These are phyloP conservation scores for Globisporangium splendens DNA, from an alignment of 352 stramenopile species.

Conservation along the genomic window DNA sequence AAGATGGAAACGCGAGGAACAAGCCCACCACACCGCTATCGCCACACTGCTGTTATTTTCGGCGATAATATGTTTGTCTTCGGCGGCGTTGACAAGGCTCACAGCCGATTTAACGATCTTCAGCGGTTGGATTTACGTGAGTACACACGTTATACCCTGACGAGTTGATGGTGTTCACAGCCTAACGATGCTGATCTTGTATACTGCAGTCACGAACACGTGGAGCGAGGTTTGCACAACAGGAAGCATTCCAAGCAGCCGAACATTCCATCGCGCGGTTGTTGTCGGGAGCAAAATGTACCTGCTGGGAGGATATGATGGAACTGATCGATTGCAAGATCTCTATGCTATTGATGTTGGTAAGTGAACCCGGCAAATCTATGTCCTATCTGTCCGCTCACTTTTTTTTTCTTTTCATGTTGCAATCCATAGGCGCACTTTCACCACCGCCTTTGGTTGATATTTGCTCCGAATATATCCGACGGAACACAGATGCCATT, in stretches of 20 bases:
- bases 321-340: slow-evolving; percentile 79
- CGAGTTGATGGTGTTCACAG: neutral
- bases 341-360: slow-evolving; percentile 84
- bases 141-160: neutral
- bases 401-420: too few relatives aligned
- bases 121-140: slow-evolving; percentile 65
- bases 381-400: too few relatives aligned
- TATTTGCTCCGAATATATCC: slow-evolving; percentile 68
- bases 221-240: slow-evolving; percentile 84
- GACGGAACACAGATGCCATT: slow-evolving; percentile 61
- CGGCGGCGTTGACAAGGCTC: slow-evolving; percentile 86
- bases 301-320: slow-evolving; percentile 83
- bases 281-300: slow-evolving; percentile 84
- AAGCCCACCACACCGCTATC: slow-evolving; percentile 75
- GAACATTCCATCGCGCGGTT: slow-evolving; percentile 85
- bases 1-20: slow-evolving; percentile 50
- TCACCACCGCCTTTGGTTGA: slow-evolving; percentile 68
- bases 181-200: neutral
- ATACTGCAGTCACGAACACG: slow-evolving; percentile 53
- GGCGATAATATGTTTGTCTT: slow-evolving; percentile 89
- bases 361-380: slow-evolving; percentile 1
- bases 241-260: slow-evolving; percentile 74
- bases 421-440: slow-evolving; percentile 27
- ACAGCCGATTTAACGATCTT: slow-evolving; percentile 86
- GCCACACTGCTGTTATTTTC: slow-evolving; percentile 81